These are phyloP conservation scores for Cercophora scortea DNA, from an alignment of 495 filamentous ascomycete genomes.

Conservation along the genomic window DNA sequence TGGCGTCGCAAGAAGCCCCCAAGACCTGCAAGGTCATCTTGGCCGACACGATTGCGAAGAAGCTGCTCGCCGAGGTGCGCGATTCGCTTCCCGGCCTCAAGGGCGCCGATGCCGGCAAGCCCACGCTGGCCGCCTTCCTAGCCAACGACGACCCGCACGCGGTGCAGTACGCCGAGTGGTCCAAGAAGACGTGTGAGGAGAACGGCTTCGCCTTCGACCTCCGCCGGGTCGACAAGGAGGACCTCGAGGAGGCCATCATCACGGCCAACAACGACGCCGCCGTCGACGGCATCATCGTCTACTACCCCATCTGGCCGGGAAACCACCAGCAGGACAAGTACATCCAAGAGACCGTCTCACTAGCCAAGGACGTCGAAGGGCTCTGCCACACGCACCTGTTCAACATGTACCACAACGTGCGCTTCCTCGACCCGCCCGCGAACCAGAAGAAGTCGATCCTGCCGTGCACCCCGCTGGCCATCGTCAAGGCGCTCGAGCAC, in stretches of 20 bases:
- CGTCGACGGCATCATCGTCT: slow-evolving; percentile 93
- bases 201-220: slow-evolving; percentile 88
- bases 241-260: slow-evolving; percentile 78
- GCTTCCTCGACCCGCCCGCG: slow-evolving; percentile 71
- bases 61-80: slow-evolving; percentile 67
- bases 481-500: slow-evolving; percentile 94
- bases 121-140: slow-evolving; percentile 82
- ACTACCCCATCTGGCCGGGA: slow-evolving; percentile 84
- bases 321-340: slow-evolving; percentile 81
- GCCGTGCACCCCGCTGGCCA: slow-evolving; percentile 89
- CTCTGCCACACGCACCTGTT: slow-evolving; percentile 89
- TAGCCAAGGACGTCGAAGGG: slow-evolving; percentile 91
- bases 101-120: slow-evolving; percentile 38
- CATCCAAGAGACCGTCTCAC: slow-evolving; percentile 86
- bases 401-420: slow-evolving; percentile 99
- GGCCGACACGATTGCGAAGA: slow-evolving; percentile 74
- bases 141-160: slow-evolving; percentile 88
- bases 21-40: slow-evolving; percentile 86
- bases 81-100: slow-evolving; percentile 61
- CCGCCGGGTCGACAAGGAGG: slow-evolving; percentile 72
- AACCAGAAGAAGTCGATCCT: slow-evolving; percentile 83
- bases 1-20: slow-evolving; percentile 37
- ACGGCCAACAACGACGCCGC: slow-evolving; percentile 67
- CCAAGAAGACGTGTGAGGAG: slow-evolving; percentile 88
- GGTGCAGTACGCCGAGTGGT: slow-evolving; percentile 91